These are phyloP conservation scores for Vaccinium myrtillus DNA, from an alignment of 148 eudicot genomes.

Conservation along the genomic window DNA sequence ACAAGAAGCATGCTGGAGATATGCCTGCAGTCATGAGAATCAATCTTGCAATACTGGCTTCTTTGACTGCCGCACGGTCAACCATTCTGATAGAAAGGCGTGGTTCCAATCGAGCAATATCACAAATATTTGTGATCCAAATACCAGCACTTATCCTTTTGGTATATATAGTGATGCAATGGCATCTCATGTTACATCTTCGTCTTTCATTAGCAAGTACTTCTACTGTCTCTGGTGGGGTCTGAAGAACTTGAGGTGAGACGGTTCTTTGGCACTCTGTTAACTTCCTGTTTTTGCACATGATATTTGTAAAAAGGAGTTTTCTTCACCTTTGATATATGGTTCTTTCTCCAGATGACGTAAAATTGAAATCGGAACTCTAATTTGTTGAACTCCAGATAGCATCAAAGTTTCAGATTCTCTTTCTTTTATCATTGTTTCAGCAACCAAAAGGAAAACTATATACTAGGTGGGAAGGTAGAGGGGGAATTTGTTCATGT, in stretches of 20 bases:
- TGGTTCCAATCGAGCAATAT: slow-evolving; percentile 61
- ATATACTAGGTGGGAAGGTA: background rate
- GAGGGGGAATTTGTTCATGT: too few species aligned
- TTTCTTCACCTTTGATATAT: background rate
- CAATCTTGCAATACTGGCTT: slow-evolving; percentile 34
- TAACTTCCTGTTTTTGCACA: background rate
- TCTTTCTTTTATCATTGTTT: background rate
- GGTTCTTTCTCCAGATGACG: background rate
- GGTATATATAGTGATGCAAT: slow-evolving; percentile 65
- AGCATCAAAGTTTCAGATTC: background rate
- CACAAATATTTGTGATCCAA: slow-evolving; percentile 42
- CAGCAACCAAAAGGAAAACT: background rate
- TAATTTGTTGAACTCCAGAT: background rate
- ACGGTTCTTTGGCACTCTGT: background rate
- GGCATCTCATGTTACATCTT: slow-evolving; percentile 38
- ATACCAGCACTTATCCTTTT: slow-evolving; percentile 33
- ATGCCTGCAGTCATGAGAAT: slow-evolving; percentile 33
- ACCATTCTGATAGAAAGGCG: slow-evolving; percentile 30
- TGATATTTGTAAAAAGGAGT: background rate
- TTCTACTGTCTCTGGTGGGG: slow-evolving; percentile 93
- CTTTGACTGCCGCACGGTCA: slow-evolving; percentile 46
- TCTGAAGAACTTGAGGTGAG: slow-evolving; percentile 65
- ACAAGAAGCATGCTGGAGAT: slow-evolving; percentile 70
- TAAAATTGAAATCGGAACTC: background rate
- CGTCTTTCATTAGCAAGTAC: slow-evolving; percentile 51